phyloP scores from a whole-genome alignment of 1,284 basidiomycete species.

The Inonotus obliquus region DNA sequence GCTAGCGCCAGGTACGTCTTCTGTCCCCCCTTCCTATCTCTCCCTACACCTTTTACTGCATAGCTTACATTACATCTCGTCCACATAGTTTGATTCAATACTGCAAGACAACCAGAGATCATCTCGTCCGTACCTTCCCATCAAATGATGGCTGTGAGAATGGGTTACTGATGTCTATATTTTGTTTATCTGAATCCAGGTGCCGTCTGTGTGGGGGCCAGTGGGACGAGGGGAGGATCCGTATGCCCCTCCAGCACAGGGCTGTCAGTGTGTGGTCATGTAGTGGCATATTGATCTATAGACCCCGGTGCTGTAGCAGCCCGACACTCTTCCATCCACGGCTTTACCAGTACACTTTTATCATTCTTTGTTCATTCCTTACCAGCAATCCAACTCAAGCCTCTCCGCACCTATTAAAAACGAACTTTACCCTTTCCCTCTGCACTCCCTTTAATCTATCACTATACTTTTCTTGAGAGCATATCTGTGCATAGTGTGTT shows the following conservation, averaged over 20 bases:
- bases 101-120: slow-evolving; percentile 87
- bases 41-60: slow-evolving; percentile 6
- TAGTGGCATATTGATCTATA: slow-evolving; percentile 16
- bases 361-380: slow-evolving; percentile 5
- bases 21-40: background rate
- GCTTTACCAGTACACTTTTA: background rate
- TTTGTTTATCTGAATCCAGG: slow-evolving; percentile 35
- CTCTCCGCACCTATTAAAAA: background rate
- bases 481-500: background rate
- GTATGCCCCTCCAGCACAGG: slow-evolving; percentile 53
- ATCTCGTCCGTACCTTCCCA: slow-evolving; percentile 52
- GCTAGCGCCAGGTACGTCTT: slow-evolving; percentile 77
- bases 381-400: background rate
- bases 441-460: background rate
- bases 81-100: slow-evolving; percentile 76
- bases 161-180: background rate
- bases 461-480: background rate
- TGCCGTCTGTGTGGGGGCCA: slow-evolving; percentile 92
- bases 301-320: too few relatives aligned
- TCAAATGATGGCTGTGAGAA: background rate
- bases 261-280: slow-evolving; percentile 19
- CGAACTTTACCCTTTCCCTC: background rate
- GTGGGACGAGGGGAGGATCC: slow-evolving; percentile 86
- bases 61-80: slow-evolving; percentile 1
- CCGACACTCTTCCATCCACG: too few relatives aligned